phyloP scores from a whole-genome alignment of 2,329 filamentous ascomycete species.

The Cadophora luteo-olivacea region DNA sequence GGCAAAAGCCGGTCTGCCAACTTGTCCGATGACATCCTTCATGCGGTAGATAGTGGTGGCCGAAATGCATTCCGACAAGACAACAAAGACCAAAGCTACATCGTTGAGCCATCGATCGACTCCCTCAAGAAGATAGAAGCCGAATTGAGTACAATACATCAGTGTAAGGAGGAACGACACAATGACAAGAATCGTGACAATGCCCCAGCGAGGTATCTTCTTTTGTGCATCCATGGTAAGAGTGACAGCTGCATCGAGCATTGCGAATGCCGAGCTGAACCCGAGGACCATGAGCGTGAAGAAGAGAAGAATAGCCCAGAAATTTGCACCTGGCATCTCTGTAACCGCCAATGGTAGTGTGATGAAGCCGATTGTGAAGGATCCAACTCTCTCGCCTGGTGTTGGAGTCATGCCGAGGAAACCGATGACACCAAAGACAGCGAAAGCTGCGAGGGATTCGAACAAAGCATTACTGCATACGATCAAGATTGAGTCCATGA shows the following conservation, averaged over 20 bases:
- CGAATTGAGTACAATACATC: constrained; percentile 16
- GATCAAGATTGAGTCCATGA: constrained; percentile 14
- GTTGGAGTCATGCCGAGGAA: constrained; percentile 17
- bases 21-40: constrained; percentile 15
- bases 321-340: constrained; percentile 19
- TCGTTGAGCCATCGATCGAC: constrained; percentile 17
- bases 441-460: constrained; percentile 6
- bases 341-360: constrained; percentile 11
- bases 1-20: constrained; percentile 2
- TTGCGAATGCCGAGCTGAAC: constrained; percentile 11
- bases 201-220: constrained; percentile 1
- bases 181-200: constrained; percentile 11
- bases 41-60: constrained; percentile 7
- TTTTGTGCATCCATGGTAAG: constrained; percentile 18
- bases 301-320: constrained; percentile 13
- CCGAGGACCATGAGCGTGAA: constrained; percentile 13
- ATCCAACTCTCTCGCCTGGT: constrained; percentile 13
- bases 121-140: constrained; percentile 13
- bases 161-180: constrained; percentile 8
- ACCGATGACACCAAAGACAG: constrained; percentile 18
- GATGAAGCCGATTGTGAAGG: constrained; percentile 15
- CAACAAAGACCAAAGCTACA: constrained; percentile 13
- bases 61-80: constrained; percentile 15
- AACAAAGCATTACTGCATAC: constrained; percentile 14
- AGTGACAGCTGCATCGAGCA: constrained; percentile 14